These are phyloP conservation scores for Solanum raphanifolium DNA, from an alignment of 257 asterid species.

Conservation along the genomic window DNA sequence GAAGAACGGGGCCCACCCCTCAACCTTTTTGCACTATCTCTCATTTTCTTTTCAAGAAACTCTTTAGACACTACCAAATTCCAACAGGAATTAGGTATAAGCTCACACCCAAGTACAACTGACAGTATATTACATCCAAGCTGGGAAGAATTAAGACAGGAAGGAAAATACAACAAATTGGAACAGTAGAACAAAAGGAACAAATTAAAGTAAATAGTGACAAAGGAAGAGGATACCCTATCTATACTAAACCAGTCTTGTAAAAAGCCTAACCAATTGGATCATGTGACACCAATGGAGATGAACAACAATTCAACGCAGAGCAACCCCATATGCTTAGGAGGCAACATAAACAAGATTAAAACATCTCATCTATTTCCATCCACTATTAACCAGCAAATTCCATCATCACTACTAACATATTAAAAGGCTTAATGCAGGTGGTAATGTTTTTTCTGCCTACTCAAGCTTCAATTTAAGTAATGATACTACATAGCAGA, in stretches of 20 bases:
- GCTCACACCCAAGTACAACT: neutral
- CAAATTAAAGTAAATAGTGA: neutral
- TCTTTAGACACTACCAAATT: neutral
- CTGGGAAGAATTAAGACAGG: neutral
- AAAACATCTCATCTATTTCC: neutral
- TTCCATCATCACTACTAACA: neutral
- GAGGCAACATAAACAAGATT: neutral
- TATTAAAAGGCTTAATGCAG: neutral
- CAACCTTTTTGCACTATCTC: neutral
- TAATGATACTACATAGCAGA: neutral
- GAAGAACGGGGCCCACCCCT: neutral
- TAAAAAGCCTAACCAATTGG: neutral
- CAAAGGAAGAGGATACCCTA: neutral
- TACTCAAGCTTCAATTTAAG: neutral
- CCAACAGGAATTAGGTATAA: neutral
- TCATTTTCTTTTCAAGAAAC: neutral
- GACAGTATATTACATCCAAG: neutral
- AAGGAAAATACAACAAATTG: neutral
- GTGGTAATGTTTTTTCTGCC: neutral
- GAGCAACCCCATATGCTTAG: neutral
- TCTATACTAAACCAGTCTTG: neutral
- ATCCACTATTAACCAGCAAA: neutral
- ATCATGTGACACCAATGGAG: neutral
- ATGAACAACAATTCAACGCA: neutral
- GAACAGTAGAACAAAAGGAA: neutral